Percentiles rank a stretch among this genome's conserved stretches.
phyloP scores from a whole-genome alignment of 306 rosid species.

The Argentina anserina region DNA sequence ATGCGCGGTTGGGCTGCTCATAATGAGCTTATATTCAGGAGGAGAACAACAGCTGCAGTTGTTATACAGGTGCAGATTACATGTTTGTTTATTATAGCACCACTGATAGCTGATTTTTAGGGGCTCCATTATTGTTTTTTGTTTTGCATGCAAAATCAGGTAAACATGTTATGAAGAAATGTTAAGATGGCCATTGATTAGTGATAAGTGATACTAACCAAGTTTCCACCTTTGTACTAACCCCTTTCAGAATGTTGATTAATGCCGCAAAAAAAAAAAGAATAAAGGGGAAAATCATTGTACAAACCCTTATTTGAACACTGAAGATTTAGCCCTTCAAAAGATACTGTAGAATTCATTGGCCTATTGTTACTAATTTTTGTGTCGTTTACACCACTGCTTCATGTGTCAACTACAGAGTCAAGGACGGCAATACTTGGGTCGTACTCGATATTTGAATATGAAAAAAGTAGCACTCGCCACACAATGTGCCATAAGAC shows the following conservation, averaged over 20 bases:
- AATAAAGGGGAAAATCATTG: neutral
- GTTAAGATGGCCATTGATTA: neutral
- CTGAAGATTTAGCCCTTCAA: neutral
- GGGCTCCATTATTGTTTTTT: neutral
- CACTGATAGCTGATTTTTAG: neutral
- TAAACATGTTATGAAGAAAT: neutral
- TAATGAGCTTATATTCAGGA: conserved; percentile 60
- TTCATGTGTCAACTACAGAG: conserved; percentile 40
- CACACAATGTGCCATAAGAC: conserved; percentile 67
- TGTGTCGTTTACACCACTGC: conserved; percentile 8
- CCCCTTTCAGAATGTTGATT: neutral
- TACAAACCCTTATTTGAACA: neutral
- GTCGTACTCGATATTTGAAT: conserved; percentile 28
- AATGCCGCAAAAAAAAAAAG: neutral
- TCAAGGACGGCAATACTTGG: conserved; percentile 43
- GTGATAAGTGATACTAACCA: neutral
- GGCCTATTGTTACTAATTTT: neutral
- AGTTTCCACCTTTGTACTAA: neutral
- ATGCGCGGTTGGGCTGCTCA: conserved; percentile 71
- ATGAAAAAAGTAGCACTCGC: conserved; percentile 52
- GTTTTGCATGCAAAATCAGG: neutral
- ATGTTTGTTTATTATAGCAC: neutral
- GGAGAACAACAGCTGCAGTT: conserved; percentile 51
- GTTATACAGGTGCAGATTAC: conserved; percentile 60
- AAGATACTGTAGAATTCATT: neutral